Percentiles rank a stretch among this genome's conserved stretches.
Conservation (phyloP, 1,139 yeast genomes). For the Pneumocystis oryctolagi region DNA sequence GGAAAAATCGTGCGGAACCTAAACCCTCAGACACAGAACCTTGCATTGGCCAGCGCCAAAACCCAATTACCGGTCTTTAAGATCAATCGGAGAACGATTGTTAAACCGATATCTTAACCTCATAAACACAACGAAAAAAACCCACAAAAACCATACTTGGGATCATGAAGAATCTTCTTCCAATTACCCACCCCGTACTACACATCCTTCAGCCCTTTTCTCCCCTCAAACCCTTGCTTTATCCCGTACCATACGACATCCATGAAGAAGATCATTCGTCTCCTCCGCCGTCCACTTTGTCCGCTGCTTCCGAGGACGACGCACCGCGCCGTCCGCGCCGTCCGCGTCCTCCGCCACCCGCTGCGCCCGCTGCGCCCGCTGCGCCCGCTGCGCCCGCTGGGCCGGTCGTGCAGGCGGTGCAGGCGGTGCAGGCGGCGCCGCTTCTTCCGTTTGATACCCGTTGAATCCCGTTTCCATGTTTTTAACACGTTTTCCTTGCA, state of each 20-base stretch:
- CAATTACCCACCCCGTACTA: constrained; percentile 33
- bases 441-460: too few species aligned
- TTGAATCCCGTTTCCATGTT: too few species aligned
- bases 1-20: constrained; percentile 31
- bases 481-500: too few species aligned
- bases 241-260: constrained; percentile 23
- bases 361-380: too few species aligned
- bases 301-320: constrained; percentile 14
- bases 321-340: background rate
- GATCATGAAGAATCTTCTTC: constrained; percentile 32
- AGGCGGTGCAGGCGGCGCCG: too few species aligned
- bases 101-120: constrained; percentile 23
- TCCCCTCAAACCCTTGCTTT: constrained; percentile 3
- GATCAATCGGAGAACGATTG: constrained; percentile 30
- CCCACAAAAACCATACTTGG: constrained; percentile 15
- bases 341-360: too few species aligned
- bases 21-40: background rate
- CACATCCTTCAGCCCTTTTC: background rate
- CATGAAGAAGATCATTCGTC: constrained; percentile 29
- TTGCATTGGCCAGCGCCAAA: background rate
- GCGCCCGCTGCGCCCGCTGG: too few species aligned
- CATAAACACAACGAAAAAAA: background rate
- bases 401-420: too few species aligned
- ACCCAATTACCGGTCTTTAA: constrained; percentile 16
- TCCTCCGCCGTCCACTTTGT: constrained; percentile 30